Percentiles rank a stretch among this genome's conserved stretches.
Conservation (phyloP, 2,329 filamentous ascomycete species). For the Cladophialophora immunda region DNA sequence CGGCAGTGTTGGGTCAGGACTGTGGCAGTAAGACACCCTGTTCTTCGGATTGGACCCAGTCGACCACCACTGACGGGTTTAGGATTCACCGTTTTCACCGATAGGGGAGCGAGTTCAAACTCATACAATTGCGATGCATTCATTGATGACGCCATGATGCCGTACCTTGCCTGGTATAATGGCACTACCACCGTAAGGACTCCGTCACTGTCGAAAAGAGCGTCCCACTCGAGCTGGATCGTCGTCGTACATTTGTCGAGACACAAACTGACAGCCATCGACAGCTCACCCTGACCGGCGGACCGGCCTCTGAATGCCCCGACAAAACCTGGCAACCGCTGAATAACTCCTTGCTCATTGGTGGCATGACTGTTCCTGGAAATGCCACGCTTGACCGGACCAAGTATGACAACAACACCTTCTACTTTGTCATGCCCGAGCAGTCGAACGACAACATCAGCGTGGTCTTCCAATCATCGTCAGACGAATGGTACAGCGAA, state of each 20-base stretch:
- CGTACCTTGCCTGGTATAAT: constrained; percentile 26
- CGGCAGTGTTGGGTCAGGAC: constrained; percentile 10
- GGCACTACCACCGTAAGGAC: constrained; percentile 13
- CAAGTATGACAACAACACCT: constrained; percentile 24
- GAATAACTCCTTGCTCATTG: constrained; percentile 20
- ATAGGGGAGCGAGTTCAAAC: constrained; percentile 14
- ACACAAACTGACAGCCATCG: neutral
- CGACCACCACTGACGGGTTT: neutral
- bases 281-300: constrained; percentile 12
- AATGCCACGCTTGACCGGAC: constrained; percentile 9
- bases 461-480: constrained; percentile 14
- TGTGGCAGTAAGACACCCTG: constrained; percentile 7
- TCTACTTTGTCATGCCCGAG: constrained; percentile 16
- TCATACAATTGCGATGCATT: constrained; percentile 16
- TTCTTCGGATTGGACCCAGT: neutral
- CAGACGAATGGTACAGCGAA: constrained; percentile 18
- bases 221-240: no score
- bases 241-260: neutral
- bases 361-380: constrained; percentile 24
- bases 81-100: constrained; percentile 16
- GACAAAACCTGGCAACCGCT: constrained; percentile 18
- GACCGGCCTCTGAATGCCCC: constrained; percentile 10
- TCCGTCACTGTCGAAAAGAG: neutral
- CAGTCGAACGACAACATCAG: constrained; percentile 10
- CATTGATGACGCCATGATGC: constrained; percentile 14